Evolutionary conservation across 1,284 basidiomycete species (phyloP), one percentile per base, ranked within the genome.

Genomic region (Paramarasmius palmivorus): DNA sequence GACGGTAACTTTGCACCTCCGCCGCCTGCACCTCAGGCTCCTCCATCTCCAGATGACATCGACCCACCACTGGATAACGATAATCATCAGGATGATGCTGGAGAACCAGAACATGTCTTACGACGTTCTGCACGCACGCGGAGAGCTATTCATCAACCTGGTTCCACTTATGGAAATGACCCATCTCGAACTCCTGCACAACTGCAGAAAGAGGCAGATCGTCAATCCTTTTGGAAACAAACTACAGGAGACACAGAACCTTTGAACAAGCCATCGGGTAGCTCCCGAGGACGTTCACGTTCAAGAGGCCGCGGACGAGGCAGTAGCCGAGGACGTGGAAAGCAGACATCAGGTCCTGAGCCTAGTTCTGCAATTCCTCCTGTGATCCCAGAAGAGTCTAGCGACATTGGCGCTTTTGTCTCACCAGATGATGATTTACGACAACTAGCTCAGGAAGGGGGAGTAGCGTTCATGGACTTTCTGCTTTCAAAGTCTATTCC

Each of bases 401-500:
- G 39, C 22, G 17, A 22, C n/a, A 14, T 10, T 22, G 22, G 10
- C 22, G 17, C 12, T 17, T 40, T 17, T 17, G 12, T 15, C 3
- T 9, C 4, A 9, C 9, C 53, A 48, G 8, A 57, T 22, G 17
- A 54, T 9, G 4, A 32, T 7, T 7, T 53, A 17, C 25, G 46
- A 29, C 8, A 40, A 22, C 36, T 56, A 40, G 14, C 32, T 29
- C 51, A 52, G 4, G 51, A 56, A 56, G 54, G 51, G 37, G 51
- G 54, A 53, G 51, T 53, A 17, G n/a, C 12, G 14, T 37, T 47
- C 19, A 49, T 56, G n/a, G 40, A 37, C 22, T 35, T 29, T 14
- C 36, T 56, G 25, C 5, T 56, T 10, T 20, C 45, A 25, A 38
- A 39, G 9, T 5, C 20, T 50, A 10, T 40, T 10, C 39, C 39